Evolutionary conservation across 2,329 filamentous ascomycete genomes (phyloP).

Genomic region (Penicillium sp.): DNA sequence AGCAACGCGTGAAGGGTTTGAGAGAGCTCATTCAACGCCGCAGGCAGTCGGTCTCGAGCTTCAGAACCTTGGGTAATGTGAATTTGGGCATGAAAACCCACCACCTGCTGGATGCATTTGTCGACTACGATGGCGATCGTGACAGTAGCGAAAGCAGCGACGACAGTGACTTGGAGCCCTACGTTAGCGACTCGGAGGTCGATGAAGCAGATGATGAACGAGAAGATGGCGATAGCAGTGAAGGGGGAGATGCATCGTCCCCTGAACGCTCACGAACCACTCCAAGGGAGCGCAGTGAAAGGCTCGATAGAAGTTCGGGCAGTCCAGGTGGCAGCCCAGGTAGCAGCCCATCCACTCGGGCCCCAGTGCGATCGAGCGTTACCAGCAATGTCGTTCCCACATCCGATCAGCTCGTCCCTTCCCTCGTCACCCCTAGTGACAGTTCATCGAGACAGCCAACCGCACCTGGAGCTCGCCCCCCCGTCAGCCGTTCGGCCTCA

Average conservation of each 20-base stretch:
- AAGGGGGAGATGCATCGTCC: slow-evolving; percentile 1
- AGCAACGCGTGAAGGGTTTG: slow-evolving; percentile 53
- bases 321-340: slow-evolving; percentile 8
- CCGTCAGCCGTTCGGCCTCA: slow-evolving; percentile 27
- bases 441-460: slow-evolving; percentile 19
- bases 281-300: slow-evolving; percentile 3
- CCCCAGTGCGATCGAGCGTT: slow-evolving; percentile 4
- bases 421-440: slow-evolving; percentile 22
- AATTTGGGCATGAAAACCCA: slow-evolving; percentile 72
- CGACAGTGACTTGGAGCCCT: slow-evolving; percentile 39
- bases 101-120: slow-evolving; percentile 57
- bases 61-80: slow-evolving; percentile 50
- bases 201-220: slow-evolving; percentile 18
- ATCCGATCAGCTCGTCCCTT: slow-evolving; percentile 15
- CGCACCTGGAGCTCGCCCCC: slow-evolving; percentile 18
- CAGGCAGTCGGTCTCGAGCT: slow-evolving; percentile 43
- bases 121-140: slow-evolving; percentile 46
- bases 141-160: slow-evolving; percentile 43
- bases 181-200: slow-evolving; percentile 33
- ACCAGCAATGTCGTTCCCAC: slow-evolving; percentile 1
- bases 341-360: slow-evolving; percentile 6
- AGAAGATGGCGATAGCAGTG: slow-evolving; percentile 2
- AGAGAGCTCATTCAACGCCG: slow-evolving; percentile 56
- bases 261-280: slow-evolving; percentile 4
- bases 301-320: slow-evolving; percentile 11